Evolutionary conservation across 2,329 filamentous ascomycete genomes (phyloP).

Genomic region (Sporothrix mexicana): DNA sequence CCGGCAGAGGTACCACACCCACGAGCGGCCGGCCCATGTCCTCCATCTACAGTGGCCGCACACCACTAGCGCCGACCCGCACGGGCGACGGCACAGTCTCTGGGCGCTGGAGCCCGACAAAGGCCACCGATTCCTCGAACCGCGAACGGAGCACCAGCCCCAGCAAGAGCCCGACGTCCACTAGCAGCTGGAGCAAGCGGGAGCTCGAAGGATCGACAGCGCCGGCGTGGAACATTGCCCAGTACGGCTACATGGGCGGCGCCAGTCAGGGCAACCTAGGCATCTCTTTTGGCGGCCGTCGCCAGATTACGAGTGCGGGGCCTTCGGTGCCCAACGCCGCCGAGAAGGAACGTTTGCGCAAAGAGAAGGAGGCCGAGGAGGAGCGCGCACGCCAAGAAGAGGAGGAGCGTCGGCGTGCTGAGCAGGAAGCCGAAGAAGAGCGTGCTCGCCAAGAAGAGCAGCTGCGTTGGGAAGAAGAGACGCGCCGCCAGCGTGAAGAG

Average conservation of each 20-base stretch:
- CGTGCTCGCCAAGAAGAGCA: slow-evolving; percentile 67
- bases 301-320: slow-evolving; percentile 86
- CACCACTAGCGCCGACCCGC: slow-evolving; percentile 53
- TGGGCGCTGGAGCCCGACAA: slow-evolving; percentile 64
- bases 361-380: slow-evolving; percentile 63
- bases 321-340: slow-evolving; percentile 80
- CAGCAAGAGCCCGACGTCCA: slow-evolving; percentile 61
- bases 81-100: slow-evolving; percentile 57
- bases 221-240: slow-evolving; percentile 97
- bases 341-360: slow-evolving; percentile 77
- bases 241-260: slow-evolving; percentile 98
- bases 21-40: slow-evolving; percentile 44
- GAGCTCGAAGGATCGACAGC: slow-evolving; percentile 79
- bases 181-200: slow-evolving; percentile 91
- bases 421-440: slow-evolving; percentile 65
- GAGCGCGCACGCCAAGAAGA: slow-evolving; percentile 70
- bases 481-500: slow-evolving; percentile 62
- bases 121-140: slow-evolving; percentile 47
- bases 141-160: slow-evolving; percentile 64
- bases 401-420: slow-evolving; percentile 53
- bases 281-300: slow-evolving; percentile 85
- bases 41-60: slow-evolving; percentile 52
- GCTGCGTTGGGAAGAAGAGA: slow-evolving; percentile 69
- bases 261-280: slow-evolving; percentile 95
- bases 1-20: slow-evolving; percentile 9